Evolutionary conservation across 805 yeast species (phyloP), one percentile per base, ranked within the genome.

Genomic region (Suhomyces emberorum): DNA sequence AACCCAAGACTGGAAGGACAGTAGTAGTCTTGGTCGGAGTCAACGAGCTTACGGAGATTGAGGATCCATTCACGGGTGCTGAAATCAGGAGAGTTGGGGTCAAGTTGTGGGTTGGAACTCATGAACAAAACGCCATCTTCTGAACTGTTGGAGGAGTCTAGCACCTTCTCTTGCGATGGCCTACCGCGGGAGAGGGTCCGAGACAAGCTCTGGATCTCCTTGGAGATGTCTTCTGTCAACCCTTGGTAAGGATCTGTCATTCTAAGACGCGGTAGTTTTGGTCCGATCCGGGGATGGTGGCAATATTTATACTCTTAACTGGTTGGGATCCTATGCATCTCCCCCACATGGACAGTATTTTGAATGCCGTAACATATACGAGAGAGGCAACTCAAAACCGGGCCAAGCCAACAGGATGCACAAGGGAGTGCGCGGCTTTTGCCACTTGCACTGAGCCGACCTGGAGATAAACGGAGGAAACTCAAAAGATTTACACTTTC

Each of bases 1-100:
- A 47, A 35, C n/a, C 51, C 51, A 20, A 47, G 32, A 5, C 29
- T 25, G 4, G 44, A 30, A 3, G 51, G 51, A 34, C 38, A 38
- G 32, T 31, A 46, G 42, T 46, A 37, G 22, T 32, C 43, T 14
- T 32, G 38, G 26, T 47, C 48, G 2, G 38, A 26, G 30, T 42
- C 38, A 3, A 32, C 16, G 15, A 47, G 18, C 30, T 35, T 38
- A 11, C 37, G 30, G 38, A 44, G 38, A 19, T 40, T 40, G 15
- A 30, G 34, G 20, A 47, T 39, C 50, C 50, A 46, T 17, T 31
- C 27, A 21, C 22, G 25, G 20, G 50, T 32, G 27, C 37, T 32
- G 32, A 46, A 46, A 9, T 22, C 30, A 7, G 29, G 31, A 8
- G 43, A 36, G 23, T 35, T 30, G 12, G 50, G 50, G 18, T 46